These are phyloP conservation scores for Coemansia asiatica DNA, from an alignment of 192 early-diverging fungal genomes.

Conservation along the genomic window DNA sequence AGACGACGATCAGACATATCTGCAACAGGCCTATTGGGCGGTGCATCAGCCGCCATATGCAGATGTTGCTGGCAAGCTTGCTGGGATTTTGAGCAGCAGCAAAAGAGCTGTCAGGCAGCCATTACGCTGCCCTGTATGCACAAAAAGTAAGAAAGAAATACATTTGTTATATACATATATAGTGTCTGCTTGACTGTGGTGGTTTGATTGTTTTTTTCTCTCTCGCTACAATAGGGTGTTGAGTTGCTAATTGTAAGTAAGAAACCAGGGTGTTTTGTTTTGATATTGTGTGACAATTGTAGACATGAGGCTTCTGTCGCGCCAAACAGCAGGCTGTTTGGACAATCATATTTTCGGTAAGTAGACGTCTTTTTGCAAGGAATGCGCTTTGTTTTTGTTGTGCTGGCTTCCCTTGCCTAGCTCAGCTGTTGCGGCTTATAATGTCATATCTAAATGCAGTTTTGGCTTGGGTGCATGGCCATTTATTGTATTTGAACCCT, in stretches of 20 bases:
- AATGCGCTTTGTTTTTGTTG: background rate
- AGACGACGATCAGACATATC: slow-evolving; percentile 40
- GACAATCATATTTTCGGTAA: slow-evolving; percentile 48
- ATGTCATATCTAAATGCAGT: background rate
- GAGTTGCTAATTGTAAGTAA: background rate
- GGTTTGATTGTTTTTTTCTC: background rate
- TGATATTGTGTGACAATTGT: slow-evolving; percentile 11
- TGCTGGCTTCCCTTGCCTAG: background rate
- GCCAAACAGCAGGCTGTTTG: slow-evolving; percentile 30
- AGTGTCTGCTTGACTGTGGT: background rate
- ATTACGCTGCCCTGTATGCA: slow-evolving; percentile 35
- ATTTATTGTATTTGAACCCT: background rate
- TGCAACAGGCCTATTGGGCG: slow-evolving; percentile 40
- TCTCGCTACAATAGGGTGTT: background rate
- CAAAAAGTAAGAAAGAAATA: slow-evolving; percentile 24
- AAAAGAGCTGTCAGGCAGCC: slow-evolving; percentile 4
- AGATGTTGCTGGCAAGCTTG: slow-evolving; percentile 29
- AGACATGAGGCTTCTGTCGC: slow-evolving; percentile 38
- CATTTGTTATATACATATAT: background rate
- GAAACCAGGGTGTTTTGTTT: too few relatives aligned
- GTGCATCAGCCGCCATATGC: slow-evolving; percentile 33
- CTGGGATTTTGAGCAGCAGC: slow-evolving; percentile 10
- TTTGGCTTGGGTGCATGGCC: background rate
- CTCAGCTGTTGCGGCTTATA: background rate
- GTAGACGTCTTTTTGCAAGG: background rate